A percentile compares a stretch with the other conserved stretches of the same genome.
phyloP scores from a whole-genome alignment of 176 grass and related monocot species.

The Neostapfia colusana region DNA sequence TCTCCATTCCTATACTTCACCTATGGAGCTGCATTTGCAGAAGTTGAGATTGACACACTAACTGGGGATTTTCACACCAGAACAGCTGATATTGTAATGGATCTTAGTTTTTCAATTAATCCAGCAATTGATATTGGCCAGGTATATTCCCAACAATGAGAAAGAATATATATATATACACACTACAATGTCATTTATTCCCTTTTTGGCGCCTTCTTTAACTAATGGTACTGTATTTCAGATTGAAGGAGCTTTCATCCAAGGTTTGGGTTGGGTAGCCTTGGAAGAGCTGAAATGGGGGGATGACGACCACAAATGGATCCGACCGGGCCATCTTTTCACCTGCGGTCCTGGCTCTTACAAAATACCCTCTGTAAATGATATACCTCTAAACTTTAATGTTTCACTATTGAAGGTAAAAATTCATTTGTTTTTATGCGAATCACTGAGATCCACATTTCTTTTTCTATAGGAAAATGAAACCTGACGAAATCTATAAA shows the following conservation, averaged over 20 bases:
- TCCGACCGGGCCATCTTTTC: conserved; percentile 77
- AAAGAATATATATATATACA: background rate
- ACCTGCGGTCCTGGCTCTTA: conserved; percentile 89
- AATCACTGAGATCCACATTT: background rate
- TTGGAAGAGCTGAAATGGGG: conserved; percentile 99
- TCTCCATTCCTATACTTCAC: conserved; percentile 83
- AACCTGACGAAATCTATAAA: background rate
- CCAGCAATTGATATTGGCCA: conserved; percentile 95
- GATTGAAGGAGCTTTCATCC: conserved; percentile 98
- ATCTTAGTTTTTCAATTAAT: conserved; percentile 90
- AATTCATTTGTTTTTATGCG: background rate
- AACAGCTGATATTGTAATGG: conserved; percentile 84
- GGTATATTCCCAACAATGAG: conserved; percentile 38
- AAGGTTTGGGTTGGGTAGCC: conserved; percentile 93
- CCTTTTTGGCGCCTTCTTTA: conserved; percentile 2
- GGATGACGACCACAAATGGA: conserved; percentile 87
- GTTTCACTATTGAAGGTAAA: conserved; percentile 88
- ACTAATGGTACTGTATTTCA: conserved; percentile 37
- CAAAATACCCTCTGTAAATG: conserved; percentile 93
- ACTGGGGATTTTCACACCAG: conserved; percentile 96
- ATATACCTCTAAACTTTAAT: conserved; percentile 92
- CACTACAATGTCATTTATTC: conserved; percentile 1
- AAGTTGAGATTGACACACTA: conserved; percentile 95
- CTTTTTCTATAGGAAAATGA: background rate
- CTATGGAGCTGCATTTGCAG: conserved; percentile 94